Percentiles rank a stretch among this genome's conserved stretches.
Evolutionary conservation across 2,329 filamentous ascomycete species (phyloP).

Genomic region (Lasiodiplodia citricola): DNA sequence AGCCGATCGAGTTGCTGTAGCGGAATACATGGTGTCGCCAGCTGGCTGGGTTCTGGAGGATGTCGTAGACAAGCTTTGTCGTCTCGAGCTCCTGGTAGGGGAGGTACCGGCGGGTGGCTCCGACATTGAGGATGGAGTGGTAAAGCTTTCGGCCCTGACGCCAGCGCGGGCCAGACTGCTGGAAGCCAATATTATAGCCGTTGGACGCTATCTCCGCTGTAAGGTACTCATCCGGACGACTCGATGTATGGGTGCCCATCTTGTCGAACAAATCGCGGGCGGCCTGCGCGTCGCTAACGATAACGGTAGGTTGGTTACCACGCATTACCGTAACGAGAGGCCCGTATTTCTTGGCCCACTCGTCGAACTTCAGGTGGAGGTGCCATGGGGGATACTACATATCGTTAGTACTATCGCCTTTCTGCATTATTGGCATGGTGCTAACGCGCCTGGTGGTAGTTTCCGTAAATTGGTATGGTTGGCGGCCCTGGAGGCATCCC

Average conservation of each 20-base stretch:
- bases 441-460: neutral
- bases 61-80: neutral
- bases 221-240: neutral
- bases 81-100: slow-evolving; percentile 24
- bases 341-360: slow-evolving; percentile 60
- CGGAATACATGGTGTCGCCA: neutral
- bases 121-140: slow-evolving; percentile 13
- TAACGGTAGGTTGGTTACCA: slow-evolving; percentile 38
- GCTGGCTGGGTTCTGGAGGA: neutral
- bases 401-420: neutral
- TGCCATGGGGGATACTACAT: neutral
- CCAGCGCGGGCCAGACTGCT: neutral
- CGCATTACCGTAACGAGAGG: slow-evolving; percentile 59
- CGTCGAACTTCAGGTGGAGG: slow-evolving; percentile 47
- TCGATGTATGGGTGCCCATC: neutral
- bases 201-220: neutral
- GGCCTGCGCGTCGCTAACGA: neutral
- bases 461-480: neutral
- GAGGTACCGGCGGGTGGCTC: slow-evolving; percentile 17
- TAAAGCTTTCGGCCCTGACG: slow-evolving; percentile 18
- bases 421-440: neutral
- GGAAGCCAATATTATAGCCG: neutral
- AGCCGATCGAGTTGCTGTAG: neutral
- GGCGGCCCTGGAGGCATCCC: neutral
- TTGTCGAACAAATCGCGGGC: slow-evolving; percentile 1